Evolutionary conservation across 2,329 filamentous ascomycete species (phyloP).

Genomic region (Talaromyces sp.): DNA sequence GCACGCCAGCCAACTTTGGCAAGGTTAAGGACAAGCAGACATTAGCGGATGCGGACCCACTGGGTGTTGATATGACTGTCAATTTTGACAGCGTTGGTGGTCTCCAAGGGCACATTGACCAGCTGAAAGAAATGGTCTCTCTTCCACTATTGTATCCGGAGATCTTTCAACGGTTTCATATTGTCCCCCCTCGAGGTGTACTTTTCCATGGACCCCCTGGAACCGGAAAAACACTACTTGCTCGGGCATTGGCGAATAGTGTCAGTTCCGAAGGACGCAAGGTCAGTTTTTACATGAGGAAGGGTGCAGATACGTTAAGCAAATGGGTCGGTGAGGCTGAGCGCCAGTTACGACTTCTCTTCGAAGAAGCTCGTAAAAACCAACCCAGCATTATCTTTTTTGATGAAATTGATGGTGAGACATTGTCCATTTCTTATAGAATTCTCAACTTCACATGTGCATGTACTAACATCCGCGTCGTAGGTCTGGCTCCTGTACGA

Average conservation of each 20-base stretch:
- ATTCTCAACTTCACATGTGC: background rate
- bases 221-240: conserved; percentile 96
- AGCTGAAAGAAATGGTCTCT: conserved; percentile 98
- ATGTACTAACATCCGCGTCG: conserved; percentile 11
- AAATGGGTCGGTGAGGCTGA: conserved; percentile 99
- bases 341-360: conserved; percentile 87
- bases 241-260: conserved; percentile 87
- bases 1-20: conserved; percentile 79
- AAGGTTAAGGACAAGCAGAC: conserved; percentile 92
- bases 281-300: conserved; percentile 99
- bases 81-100: conserved; percentile 95
- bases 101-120: conserved; percentile 89
- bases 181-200: conserved; percentile 91
- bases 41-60: conserved; percentile 88
- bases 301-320: conserved; percentile 93
- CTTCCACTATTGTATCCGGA: conserved; percentile 93
- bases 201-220: conserved; percentile 96
- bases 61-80: conserved; percentile 89
- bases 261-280: conserved; percentile 87
- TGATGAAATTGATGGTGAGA: conserved; percentile 88
- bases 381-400: conserved; percentile 99
- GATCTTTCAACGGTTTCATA: conserved; percentile 85
- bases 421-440: background rate
- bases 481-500: conserved; percentile 79
- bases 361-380: conserved; percentile 92